phyloP scores from a whole-genome alignment of 1,284 basidiomycete genomes.

The Cutaneotrichosporon mucoides region DNA sequence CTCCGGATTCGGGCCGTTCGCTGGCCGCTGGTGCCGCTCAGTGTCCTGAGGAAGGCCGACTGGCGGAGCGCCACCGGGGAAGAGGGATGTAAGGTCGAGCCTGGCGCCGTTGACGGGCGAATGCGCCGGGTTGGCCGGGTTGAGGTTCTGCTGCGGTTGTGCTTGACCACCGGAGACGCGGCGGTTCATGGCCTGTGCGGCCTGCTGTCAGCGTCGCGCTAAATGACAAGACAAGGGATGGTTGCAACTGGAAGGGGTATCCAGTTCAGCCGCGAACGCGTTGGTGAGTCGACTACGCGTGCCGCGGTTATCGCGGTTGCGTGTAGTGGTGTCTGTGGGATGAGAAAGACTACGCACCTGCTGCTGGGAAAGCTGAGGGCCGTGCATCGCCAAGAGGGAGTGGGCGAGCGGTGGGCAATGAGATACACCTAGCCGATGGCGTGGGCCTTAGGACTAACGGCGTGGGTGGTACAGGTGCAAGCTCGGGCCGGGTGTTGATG shows the following conservation, averaged over 20 bases:
- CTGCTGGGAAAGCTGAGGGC: neutral
- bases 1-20: slow-evolving; percentile 19
- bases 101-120: neutral
- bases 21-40: neutral
- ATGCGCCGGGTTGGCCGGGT: neutral
- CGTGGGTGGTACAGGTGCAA: neutral
- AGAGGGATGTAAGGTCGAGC: neutral
- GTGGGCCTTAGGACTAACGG: neutral
- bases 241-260: neutral
- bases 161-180: slow-evolving; percentile 5
- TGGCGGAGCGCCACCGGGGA: neutral
- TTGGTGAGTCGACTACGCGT: too few species aligned
- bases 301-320: too few species aligned
- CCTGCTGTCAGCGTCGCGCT: too few species aligned
- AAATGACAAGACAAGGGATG: neutral
- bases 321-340: too few species aligned
- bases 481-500: too few species aligned
- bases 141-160: neutral
- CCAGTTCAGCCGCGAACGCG: too few species aligned
- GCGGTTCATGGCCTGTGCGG: slow-evolving; percentile 1
- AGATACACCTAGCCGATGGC: too few species aligned
- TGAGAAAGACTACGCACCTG: too few species aligned
- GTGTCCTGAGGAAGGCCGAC: too few species aligned
- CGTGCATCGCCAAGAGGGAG: neutral
- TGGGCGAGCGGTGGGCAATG: neutral